Base-by-base conservation (phyloP, 306 rosid genomes). In the Elaeagnus macrophylla region DNA sequence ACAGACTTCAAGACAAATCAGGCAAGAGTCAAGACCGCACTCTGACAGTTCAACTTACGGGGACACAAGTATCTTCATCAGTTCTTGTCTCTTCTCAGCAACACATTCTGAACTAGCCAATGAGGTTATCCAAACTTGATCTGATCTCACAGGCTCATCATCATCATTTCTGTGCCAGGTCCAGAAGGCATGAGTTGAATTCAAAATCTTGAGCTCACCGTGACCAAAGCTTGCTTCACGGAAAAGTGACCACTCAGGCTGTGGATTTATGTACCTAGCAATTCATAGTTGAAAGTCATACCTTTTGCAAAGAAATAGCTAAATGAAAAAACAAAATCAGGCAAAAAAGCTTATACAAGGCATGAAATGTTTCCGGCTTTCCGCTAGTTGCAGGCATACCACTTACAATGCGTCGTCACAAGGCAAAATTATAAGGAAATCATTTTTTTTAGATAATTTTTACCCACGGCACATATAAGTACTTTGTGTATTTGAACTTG, bases 91-190 rank as follows among this genome's bases (percentile, higher is more conserved):
- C 62, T 74, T 78, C 71, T 77, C 76, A 47, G 80, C 64, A 63
- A 82, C 41, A 15, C 99, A 91, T 53, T 79, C 87, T 4, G 85
- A 79, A 64, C 64, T 65, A 9, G 56, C 71, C 74, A 85, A 66
- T 19, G 97, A 85, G 65, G 83, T 85, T 47, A 89, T 77, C 97
- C 97, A 89, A 48, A 76, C 60, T 54, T 89, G 76, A 77, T 89
- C 97, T 17, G 97, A 85, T 65, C 74, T 78, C 18, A 89, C 94
- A 0, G 95, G 84, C 70, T 89, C 94, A 1, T 89, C 57, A 35
- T 53, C 43, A 13, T 53, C 41, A 53, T 53, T 53, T n/a, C 57
- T 16, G 41, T 53, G 13, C 57, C 57, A 53, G 8, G 36, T 40
- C 1, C 37, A 53, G 20, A 35, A 53, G n/a, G 57, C 57, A 8